Evolutionary conservation across 805 yeast genomes (phyloP).

Genomic region (Metahyphopichia silvanorum): DNA sequence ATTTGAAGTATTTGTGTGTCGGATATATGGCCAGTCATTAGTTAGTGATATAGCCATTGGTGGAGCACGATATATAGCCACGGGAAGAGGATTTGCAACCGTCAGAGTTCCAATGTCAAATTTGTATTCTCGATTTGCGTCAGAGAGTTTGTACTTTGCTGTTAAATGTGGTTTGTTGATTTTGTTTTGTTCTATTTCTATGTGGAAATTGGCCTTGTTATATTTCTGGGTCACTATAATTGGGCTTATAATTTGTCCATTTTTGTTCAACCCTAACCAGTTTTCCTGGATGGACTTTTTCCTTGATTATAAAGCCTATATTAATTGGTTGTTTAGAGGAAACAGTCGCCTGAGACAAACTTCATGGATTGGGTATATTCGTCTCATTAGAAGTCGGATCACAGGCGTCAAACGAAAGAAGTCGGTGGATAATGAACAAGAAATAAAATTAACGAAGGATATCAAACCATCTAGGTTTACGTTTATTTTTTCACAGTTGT

Average conservation of each 20-base stretch:
- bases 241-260: constrained; percentile 68
- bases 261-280: constrained; percentile 75
- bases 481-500: constrained; percentile 37
- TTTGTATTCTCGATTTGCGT: constrained; percentile 70
- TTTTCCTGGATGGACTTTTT: constrained; percentile 68
- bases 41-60: constrained; percentile 73
- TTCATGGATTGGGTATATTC: constrained; percentile 47
- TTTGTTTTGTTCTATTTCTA: constrained; percentile 52
- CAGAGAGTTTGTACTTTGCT: constrained; percentile 65
- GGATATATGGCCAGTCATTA: constrained; percentile 70
- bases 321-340: constrained; percentile 52
- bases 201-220: constrained; percentile 58
- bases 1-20: constrained; percentile 82
- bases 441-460: constrained; percentile 40
- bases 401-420: constrained; percentile 53
- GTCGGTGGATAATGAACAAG: constrained; percentile 16
- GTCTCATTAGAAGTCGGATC: constrained; percentile 49
- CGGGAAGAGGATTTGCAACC: constrained; percentile 86
- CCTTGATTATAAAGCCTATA: constrained; percentile 57
- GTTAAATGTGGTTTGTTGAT: constrained; percentile 49
- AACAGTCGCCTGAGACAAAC: constrained; percentile 36
- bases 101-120: constrained; percentile 74
- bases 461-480: constrained; percentile 49
- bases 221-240: constrained; percentile 74
- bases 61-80: constrained; percentile 83